A percentile compares a stretch with the other conserved stretches of the same genome.
Evolutionary conservation across 208 protist species (phyloP).

Genomic region (Wallacemonas sp.): DNA sequence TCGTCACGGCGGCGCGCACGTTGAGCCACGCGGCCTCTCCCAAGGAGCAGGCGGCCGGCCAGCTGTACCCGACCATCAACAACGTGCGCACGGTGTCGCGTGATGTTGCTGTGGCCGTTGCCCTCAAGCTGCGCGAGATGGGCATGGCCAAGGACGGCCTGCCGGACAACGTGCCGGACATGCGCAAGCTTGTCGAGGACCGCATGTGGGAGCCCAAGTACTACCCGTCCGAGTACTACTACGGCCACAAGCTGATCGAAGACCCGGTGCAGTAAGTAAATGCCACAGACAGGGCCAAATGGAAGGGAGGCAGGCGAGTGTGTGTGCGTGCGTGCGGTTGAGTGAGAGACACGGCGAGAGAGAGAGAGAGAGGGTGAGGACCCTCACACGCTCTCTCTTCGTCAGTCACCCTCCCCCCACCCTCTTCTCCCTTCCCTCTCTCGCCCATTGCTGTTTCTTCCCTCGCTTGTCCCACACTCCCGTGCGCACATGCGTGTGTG

Average conservation of each 20-base stretch:
- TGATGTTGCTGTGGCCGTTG: constrained; percentile 46
- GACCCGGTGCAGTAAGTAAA: neutral
- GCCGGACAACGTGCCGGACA: constrained; percentile 32
- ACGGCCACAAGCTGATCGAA: constrained; percentile 40
- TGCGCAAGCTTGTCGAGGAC: constrained; percentile 32
- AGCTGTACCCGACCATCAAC: constrained; percentile 60
- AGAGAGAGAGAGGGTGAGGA: too few species aligned
- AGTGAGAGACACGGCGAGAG: too few species aligned
- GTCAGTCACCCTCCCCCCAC: too few species aligned
- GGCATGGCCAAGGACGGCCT: constrained; percentile 34
- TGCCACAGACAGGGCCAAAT: neutral
- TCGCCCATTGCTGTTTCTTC: too few species aligned
- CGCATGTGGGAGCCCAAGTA: constrained; percentile 58
- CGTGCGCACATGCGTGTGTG: too few species aligned
- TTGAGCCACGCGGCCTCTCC: constrained; percentile 57
- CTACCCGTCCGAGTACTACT: constrained; percentile 52
- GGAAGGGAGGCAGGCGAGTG: neutral
- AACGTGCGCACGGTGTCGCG: constrained; percentile 38
- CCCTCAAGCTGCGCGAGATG: constrained; percentile 42
- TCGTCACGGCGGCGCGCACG: constrained; percentile 67
- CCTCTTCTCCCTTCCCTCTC: too few species aligned
- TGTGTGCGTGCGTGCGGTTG: neutral
- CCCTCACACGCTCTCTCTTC: too few species aligned
- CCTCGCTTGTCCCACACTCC: too few species aligned
- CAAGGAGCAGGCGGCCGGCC: constrained; percentile 13